These are phyloP conservation scores for Pseudofabraea citricarpa DNA, from an alignment of 2,329 filamentous ascomycete genomes.

Conservation along the genomic window DNA sequence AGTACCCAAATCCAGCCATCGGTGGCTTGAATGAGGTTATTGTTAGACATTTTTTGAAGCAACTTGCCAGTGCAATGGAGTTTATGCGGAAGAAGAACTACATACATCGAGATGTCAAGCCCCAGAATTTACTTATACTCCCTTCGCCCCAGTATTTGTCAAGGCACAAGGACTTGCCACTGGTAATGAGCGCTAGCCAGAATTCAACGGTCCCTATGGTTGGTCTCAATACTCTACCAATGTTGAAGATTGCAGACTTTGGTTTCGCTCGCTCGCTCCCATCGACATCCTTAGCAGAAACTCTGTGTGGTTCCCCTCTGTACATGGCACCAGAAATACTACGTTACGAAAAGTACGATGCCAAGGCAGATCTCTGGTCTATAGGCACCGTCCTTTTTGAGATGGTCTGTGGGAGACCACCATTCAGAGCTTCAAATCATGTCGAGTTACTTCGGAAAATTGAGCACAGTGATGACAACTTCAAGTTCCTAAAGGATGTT, in stretches of 20 bases:
- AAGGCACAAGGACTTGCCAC: slow-evolving; percentile 54
- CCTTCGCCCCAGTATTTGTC: slow-evolving; percentile 71
- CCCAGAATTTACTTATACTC: slow-evolving; percentile 88
- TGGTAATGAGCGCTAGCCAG: slow-evolving; percentile 71
- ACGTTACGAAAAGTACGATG: slow-evolving; percentile 94
- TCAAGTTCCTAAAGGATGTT: slow-evolving; percentile 73
- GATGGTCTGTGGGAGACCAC: slow-evolving; percentile 86
- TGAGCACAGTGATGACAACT: slow-evolving; percentile 79
- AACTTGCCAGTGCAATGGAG: slow-evolving; percentile 84
- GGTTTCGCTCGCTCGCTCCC: slow-evolving; percentile 94
- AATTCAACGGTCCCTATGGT: slow-evolving; percentile 76
- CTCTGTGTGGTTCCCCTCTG: slow-evolving; percentile 89
- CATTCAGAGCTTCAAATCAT: slow-evolving; percentile 89
- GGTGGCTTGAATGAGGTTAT: slow-evolving; percentile 97
- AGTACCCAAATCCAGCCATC: slow-evolving; percentile 78
- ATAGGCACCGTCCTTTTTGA: slow-evolving; percentile 94
- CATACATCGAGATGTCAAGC: slow-evolving; percentile 95
- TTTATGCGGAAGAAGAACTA: slow-evolving; percentile 83
- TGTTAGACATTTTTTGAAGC: slow-evolving; percentile 91
- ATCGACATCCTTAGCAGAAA: slow-evolving; percentile 87
- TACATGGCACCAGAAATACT: slow-evolving; percentile 99
- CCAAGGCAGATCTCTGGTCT: slow-evolving; percentile 96
- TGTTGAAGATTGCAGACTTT: slow-evolving; percentile 97
- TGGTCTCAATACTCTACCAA: slow-evolving; percentile 79
- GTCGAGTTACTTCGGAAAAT: slow-evolving; percentile 92